phyloP scores from a whole-genome alignment of 345 rosid genomes.

The Viola odorata region DNA sequence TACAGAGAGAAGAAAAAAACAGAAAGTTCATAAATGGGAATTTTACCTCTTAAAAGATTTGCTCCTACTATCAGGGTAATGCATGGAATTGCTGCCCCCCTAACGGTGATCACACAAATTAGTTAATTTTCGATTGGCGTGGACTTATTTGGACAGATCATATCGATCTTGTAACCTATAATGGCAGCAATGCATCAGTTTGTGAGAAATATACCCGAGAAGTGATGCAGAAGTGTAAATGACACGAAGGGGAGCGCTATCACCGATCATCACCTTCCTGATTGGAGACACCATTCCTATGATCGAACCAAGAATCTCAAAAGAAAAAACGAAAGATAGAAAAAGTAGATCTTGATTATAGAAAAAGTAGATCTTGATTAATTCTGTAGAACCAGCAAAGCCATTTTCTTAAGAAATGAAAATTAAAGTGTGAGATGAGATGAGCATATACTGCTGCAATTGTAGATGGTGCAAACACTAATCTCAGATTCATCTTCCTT shows the following conservation, averaged over 20 bases:
- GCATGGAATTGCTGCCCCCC: conserved; percentile 42
- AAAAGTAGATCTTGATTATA: conserved; percentile 5
- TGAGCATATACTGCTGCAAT: conserved; percentile 31
- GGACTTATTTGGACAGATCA: too few relatives aligned
- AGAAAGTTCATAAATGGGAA: too few relatives aligned
- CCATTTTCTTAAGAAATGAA: neutral
- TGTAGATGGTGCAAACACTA: conserved; percentile 37
- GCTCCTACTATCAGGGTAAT: conserved; percentile 40
- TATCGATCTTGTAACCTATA: too few relatives aligned
- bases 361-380: neutral
- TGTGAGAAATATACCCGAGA: conserved; percentile 37
- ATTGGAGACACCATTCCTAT: conserved; percentile 27
- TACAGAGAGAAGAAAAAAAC: too few relatives aligned
- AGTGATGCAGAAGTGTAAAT: conserved; percentile 27
- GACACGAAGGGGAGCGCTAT: conserved; percentile 35
- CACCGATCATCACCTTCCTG: conserved; percentile 25
- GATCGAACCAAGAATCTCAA: conserved; percentile 30
- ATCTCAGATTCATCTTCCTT: conserved; percentile 22
- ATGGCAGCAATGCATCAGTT: too few relatives aligned
- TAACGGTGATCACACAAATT: too few relatives aligned
- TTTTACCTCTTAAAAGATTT: conserved; percentile 38
- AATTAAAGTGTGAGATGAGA: neutral
- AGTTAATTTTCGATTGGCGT: too few relatives aligned
- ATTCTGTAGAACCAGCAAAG: neutral
- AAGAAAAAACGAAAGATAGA: too few relatives aligned